Evolutionary conservation across 768 basidiomycete genomes (phyloP).

Genomic region (Mycena polygramma): DNA sequence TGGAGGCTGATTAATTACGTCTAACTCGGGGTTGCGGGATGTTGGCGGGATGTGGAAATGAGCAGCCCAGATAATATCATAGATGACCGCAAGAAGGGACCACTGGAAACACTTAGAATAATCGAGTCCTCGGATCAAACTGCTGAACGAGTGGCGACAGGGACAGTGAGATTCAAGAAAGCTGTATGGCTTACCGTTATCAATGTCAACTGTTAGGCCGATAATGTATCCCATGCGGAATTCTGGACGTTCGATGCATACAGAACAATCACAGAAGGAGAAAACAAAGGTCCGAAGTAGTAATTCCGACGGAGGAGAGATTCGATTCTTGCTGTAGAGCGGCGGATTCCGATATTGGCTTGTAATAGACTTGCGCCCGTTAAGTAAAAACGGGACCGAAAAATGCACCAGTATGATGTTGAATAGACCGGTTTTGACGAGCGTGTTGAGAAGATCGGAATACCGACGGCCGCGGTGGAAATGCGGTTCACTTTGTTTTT

Average conservation of each 20-base stretch:
- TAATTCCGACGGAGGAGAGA: neutral
- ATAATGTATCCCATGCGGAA: constrained; percentile 17
- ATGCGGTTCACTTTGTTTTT: neutral
- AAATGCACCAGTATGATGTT: neutral
- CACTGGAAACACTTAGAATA: neutral
- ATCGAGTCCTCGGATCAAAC: constrained; percentile 21
- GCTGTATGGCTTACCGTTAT: constrained; percentile 9
- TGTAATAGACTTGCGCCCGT: neutral
- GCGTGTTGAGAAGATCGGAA: neutral
- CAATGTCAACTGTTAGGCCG: neutral
- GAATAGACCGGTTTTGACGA: neutral
- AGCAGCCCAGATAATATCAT: constrained; percentile 3
- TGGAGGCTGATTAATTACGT: constrained; percentile 29
- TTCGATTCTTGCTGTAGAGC: neutral
- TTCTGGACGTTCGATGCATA: constrained; percentile 8
- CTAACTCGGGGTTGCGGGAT: neutral
- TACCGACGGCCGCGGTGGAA: constrained; percentile 1
- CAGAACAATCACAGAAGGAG: neutral
- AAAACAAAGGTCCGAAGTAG: constrained; percentile 8
- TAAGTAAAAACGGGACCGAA: neutral
- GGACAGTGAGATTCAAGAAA: constrained; percentile 19
- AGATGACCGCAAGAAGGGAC: neutral
- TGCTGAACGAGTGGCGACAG: neutral
- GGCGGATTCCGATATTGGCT: neutral
- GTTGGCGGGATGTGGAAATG: neutral